These are phyloP conservation scores for Tagetes erecta DNA, from an alignment of 129 eudicot species.

Conservation along the genomic window DNA sequence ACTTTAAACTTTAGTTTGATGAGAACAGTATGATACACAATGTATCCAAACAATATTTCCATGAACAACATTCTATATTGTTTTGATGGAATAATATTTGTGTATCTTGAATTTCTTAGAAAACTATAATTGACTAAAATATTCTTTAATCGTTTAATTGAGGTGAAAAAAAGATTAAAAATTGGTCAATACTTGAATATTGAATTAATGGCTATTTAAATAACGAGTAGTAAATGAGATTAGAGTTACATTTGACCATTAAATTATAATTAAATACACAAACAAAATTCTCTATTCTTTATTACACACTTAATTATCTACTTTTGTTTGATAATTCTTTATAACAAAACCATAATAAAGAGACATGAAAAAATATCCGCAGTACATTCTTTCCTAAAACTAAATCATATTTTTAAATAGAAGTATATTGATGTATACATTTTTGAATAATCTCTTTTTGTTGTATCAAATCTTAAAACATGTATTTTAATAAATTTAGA, in stretches of 20 bases:
- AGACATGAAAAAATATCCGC: constrained; percentile 19
- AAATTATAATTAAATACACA: constrained; percentile 24
- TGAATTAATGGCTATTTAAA: constrained; percentile 27
- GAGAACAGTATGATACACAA: background rate
- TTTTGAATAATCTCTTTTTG: background rate
- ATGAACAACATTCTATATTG: background rate
- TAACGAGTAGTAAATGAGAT: constrained; percentile 29
- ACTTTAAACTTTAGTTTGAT: background rate
- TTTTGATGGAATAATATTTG: too few species aligned
- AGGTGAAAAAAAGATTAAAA: constrained; percentile 4
- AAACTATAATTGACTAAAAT: constrained; percentile 4
- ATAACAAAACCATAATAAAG: background rate
- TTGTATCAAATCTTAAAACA: background rate
- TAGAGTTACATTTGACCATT: constrained; percentile 38
- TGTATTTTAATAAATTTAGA: too few species aligned
- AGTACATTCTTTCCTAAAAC: constrained; percentile 12
- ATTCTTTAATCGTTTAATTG: background rate
- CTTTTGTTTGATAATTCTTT: constrained; percentile 8
- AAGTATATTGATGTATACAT: background rate
- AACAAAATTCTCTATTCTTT: constrained; percentile 26
- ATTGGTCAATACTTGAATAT: constrained; percentile 21
- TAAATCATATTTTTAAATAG: background rate
- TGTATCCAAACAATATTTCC: background rate
- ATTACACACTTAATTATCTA: constrained; percentile 11
- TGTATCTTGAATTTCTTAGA: background rate